phyloP scores from a whole-genome alignment of 2,329 filamentous ascomycete genomes.

The Fusarium coffeatum region DNA sequence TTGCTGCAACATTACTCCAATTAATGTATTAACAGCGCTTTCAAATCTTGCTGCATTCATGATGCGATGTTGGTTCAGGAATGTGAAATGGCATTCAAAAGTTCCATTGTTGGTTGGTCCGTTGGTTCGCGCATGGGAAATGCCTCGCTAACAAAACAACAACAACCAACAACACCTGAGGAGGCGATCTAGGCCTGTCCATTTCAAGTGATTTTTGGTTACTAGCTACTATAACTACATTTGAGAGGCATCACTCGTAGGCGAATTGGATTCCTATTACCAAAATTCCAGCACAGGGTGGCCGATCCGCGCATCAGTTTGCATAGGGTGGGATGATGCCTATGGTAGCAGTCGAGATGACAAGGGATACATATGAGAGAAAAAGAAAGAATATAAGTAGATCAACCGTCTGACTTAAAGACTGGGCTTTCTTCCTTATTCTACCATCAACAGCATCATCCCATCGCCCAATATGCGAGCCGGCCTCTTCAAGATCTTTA shows the following conservation, averaged over 20 bases:
- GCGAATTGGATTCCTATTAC: no score
- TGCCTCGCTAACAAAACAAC: not conserved
- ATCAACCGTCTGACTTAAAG: not conserved
- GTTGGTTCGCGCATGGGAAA: not conserved
- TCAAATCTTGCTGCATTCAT: accelerated
- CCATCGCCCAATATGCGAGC: not conserved
- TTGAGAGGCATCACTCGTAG: no score
- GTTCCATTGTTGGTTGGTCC: not conserved
- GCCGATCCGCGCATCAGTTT: no score
- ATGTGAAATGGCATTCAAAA: not conserved
- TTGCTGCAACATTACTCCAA: accelerated
- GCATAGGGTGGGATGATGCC: not conserved
- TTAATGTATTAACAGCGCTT: accelerated
- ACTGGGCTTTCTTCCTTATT: not conserved
- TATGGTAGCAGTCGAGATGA: not conserved
- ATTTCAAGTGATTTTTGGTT: not conserved
- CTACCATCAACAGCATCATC: not conserved
- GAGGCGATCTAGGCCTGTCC: not conserved
- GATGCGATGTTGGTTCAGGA: not conserved
- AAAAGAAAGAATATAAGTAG: not conserved
- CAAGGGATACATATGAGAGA: not conserved
- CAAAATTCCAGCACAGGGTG: accelerated
- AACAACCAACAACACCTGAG: not conserved
- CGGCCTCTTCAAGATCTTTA: not conserved
- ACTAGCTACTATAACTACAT: no score